These are phyloP conservation scores for Pelargonium fulgidum DNA, from an alignment of 441 rosid genomes.

Conservation along the genomic window DNA sequence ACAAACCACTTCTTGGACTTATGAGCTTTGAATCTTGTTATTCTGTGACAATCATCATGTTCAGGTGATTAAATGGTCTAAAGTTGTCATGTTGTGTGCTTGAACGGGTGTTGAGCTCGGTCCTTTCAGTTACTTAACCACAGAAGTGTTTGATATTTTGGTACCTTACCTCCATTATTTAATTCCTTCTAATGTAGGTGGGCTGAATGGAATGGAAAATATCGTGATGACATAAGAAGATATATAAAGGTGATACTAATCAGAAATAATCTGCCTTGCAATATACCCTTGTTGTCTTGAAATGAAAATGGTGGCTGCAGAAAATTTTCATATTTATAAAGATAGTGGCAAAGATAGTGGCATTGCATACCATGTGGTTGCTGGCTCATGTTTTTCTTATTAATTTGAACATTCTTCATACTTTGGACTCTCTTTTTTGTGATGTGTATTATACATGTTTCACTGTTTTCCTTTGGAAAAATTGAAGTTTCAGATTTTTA, in stretches of 20 bases:
- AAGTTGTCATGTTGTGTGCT: neutral
- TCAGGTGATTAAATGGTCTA: neutral
- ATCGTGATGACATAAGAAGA: slow-evolving; percentile 78
- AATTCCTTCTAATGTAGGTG: slow-evolving; percentile 47
- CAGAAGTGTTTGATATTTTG: neutral
- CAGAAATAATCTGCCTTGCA: neutral
- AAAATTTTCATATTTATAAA: neutral
- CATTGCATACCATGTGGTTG: neutral
- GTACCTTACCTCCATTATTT: neutral
- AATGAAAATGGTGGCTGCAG: neutral
- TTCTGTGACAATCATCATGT: neutral
- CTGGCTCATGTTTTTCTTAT: neutral
- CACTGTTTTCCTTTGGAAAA: neutral
- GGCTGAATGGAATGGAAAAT: slow-evolving; percentile 99
- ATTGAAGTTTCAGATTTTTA: neutral
- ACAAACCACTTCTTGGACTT: neutral
- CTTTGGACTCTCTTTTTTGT: neutral
- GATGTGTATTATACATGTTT: neutral
- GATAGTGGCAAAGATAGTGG: too few species aligned
- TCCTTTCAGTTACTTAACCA: neutral
- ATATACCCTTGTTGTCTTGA: neutral
- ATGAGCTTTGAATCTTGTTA: neutral
- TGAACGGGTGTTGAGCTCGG: neutral
- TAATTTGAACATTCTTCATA: neutral
- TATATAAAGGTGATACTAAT: slow-evolving; percentile 63